Percentiles rank a stretch among this genome's conserved stretches.
These are phyloP conservation scores for Xerocomellus intermedius DNA, from an alignment of 768 basidiomycete genomes.

Conservation along the genomic window DNA sequence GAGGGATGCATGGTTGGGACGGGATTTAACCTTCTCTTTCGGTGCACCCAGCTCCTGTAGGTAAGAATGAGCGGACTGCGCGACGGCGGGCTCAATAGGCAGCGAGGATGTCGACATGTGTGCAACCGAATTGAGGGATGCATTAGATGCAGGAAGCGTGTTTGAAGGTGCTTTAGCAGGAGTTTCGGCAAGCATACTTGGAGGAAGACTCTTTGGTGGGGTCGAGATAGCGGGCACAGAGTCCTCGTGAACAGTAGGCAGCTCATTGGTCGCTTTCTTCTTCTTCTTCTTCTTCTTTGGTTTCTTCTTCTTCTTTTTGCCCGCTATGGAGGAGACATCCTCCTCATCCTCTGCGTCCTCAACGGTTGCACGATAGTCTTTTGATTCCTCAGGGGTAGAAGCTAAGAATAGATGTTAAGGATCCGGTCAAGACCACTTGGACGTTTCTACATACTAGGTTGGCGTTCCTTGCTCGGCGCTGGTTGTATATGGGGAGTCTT, in stretches of 20 bases:
- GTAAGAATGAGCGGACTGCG: constrained; percentile 73
- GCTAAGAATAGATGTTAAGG: constrained; percentile 8
- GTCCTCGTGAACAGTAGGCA: constrained; percentile 25
- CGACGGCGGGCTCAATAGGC: constrained; percentile 47
- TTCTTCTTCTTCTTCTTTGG: constrained; percentile 83
- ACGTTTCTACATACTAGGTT: constrained; percentile 9
- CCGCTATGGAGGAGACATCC: constrained; percentile 29
- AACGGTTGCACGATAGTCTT: constrained; percentile 46
- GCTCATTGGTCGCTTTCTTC: constrained; percentile 35
- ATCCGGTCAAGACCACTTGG: not conserved
- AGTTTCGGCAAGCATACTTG: constrained; percentile 23
- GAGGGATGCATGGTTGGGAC: constrained; percentile 55
- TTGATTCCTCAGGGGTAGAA: constrained; percentile 28
- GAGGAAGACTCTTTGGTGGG: constrained; percentile 16
- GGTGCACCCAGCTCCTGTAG: constrained; percentile 48
- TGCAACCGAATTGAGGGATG: constrained; percentile 21
- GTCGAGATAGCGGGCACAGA: constrained; percentile 13
- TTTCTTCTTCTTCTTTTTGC: constrained; percentile 59
- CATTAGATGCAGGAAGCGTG: constrained; percentile 12
- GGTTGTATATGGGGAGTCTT: constrained; percentile 11
- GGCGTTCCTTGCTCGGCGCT: constrained; percentile 11
- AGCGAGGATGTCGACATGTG: constrained; percentile 41
- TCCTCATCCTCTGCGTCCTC: constrained; percentile 78
- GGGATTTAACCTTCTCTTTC: constrained; percentile 71
- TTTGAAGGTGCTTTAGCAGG: constrained; percentile 18